Evolutionary conservation across 371 early-diverging fungal species (phyloP), one percentile per base, ranked within the genome.

Genomic region (Mortierella sp.): DNA sequence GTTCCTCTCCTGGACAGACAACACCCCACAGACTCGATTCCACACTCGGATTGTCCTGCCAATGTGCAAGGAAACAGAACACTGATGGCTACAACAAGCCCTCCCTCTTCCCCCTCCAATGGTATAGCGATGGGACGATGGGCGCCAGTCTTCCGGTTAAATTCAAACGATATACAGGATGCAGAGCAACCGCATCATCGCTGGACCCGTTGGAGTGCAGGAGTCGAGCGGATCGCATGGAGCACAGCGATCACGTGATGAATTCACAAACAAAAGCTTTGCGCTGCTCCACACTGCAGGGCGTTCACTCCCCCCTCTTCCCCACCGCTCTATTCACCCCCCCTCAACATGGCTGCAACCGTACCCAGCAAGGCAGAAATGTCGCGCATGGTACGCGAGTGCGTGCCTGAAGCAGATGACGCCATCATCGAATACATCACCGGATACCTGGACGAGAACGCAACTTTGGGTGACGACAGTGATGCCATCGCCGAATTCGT

Each of bases 401-500:
- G 89, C 26, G 84, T 92, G 30, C 93, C 93, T 14, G 90, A 83
- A 49, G 84, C 91, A 8, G 94, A 94, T 80, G 89, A 89, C 34
- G 85, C 92, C 21, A 89, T 94, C 71, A 69, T 92, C 50, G 92
- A 93, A 38, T 94, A 93, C 72, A 84, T 94, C 56, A 84, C 89
- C 47, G 95, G 94, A 14, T 96, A 94, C 76, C 85, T 98, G 14
- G 87, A 89, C 42, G 97, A 94, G 51, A 85, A 85, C 50, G 82
- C 87, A 14, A 69, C 82, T 26, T 62, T 83, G 62, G 86, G 83
- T 58, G 95, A 93, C 69, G 83, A 87, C 26, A 86, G 88, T 42
- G 92, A 90, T 56, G 91, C 90, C 7, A 86, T 97, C 43, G 58
- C 83, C 28, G 97, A 95, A 54, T 93, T 96, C 66, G 86, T 96